Evolutionary conservation across 106 monocot genomes (phyloP).

Genomic region (Acanthochlamys bracteata): DNA sequence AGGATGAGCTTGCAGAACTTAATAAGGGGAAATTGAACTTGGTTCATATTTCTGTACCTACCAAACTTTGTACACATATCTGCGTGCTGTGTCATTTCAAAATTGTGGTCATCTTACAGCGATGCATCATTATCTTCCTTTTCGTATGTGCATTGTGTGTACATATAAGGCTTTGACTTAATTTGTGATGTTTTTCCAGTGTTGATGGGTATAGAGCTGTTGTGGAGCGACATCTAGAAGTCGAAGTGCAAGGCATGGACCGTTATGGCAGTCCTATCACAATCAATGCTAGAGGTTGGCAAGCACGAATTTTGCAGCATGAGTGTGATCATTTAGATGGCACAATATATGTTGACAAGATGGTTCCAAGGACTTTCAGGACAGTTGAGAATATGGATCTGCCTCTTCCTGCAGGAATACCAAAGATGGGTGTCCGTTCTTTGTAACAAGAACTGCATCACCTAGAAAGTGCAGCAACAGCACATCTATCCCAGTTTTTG

Average conservation of each 20-base stretch:
- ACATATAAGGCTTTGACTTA: not conserved
- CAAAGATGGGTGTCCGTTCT: slow-evolving; percentile 37
- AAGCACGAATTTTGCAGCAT: slow-evolving; percentile 88
- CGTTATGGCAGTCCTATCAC: slow-evolving; percentile 56
- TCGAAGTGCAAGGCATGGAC: slow-evolving; percentile 76
- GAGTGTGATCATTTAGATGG: slow-evolving; percentile 95
- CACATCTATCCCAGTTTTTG: no score
- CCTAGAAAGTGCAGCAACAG: not conserved
- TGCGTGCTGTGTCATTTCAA: no score
- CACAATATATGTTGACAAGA: slow-evolving; percentile 82
- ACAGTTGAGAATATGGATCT: slow-evolving; percentile 71
- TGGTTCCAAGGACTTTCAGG: slow-evolving; percentile 81
- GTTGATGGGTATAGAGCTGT: slow-evolving; percentile 83
- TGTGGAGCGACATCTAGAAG: slow-evolving; percentile 82
- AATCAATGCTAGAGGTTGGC: slow-evolving; percentile 75
- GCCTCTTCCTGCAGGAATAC: slow-evolving; percentile 69
- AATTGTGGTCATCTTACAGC: no score
- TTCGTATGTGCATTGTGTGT: not conserved
- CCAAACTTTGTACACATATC: no score
- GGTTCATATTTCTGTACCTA: no score
- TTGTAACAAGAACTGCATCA: not conserved
- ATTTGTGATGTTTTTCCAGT: slow-evolving; percentile 18
- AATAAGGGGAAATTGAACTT: no score
- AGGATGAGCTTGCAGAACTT: no score
- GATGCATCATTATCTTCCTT: not conserved